phyloP scores from a whole-genome alignment of 2,329 filamentous ascomycete genomes.

The Penicillium hordei region DNA sequence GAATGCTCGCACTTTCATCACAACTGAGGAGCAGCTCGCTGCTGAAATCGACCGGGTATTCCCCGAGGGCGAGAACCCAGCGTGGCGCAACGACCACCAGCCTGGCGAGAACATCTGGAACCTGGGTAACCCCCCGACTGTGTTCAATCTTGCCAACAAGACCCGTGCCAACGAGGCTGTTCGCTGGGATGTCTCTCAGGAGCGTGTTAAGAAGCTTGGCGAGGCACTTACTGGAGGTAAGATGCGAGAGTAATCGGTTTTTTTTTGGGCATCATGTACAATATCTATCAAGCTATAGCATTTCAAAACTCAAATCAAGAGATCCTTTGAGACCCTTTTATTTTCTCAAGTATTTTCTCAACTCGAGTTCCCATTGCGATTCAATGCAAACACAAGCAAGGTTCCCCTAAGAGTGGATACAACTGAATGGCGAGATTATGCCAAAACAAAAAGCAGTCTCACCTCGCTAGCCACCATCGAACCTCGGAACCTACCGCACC shows the following conservation, averaged over 20 bases:
- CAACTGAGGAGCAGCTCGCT: conserved; percentile 73
- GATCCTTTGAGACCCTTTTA: not conserved
- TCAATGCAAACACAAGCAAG: not conserved
- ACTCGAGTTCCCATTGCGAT: not conserved
- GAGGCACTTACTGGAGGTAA: conserved; percentile 69
- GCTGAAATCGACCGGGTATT: conserved; percentile 75
- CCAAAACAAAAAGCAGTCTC: not conserved
- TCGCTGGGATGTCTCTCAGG: conserved; percentile 50
- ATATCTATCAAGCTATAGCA: conserved; percentile 24
- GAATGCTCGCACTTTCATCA: conserved; percentile 83
- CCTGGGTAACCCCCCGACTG: conserved; percentile 46
- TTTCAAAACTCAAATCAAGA: conserved; percentile 14
- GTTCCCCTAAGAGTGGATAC: not conserved
- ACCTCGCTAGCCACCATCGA: not conserved
- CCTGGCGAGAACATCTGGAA: conserved; percentile 55
- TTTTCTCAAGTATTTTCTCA: not conserved
- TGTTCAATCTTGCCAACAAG: conserved; percentile 33
- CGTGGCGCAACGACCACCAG: conserved; percentile 44
- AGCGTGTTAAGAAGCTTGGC: conserved; percentile 63
- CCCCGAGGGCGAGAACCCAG: conserved; percentile 55
- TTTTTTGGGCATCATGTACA: conserved; percentile 22
- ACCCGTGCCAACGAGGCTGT: conserved; percentile 33
- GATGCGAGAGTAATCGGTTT: conserved; percentile 40
- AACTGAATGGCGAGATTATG: not conserved
- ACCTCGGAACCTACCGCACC: not conserved